Conservation (phyloP, 192 early-diverging fungal genomes). For the Dissophora ornata region DNA sequence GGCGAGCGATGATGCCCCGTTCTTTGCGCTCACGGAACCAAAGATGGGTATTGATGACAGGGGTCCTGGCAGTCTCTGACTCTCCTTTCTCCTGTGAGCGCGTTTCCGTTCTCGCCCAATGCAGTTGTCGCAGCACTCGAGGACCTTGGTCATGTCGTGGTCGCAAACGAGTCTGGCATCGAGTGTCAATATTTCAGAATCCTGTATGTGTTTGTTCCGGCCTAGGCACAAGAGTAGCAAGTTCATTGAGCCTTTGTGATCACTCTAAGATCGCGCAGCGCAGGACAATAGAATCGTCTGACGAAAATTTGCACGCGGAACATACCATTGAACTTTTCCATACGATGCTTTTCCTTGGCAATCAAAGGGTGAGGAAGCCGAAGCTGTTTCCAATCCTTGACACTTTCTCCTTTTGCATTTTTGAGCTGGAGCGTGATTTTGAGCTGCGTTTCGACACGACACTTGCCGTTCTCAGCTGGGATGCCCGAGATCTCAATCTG, state of each 20-base stretch:
- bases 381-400: constrained; percentile 77
- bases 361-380: constrained; percentile 77
- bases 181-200: constrained; percentile 39
- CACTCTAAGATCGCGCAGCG: background rate
- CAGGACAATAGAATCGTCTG: no score
- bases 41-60: constrained; percentile 48
- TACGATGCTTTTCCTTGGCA: constrained; percentile 74
- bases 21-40: constrained; percentile 39
- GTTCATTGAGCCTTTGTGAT: background rate
- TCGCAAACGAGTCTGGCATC: constrained; percentile 46
- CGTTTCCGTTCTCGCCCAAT: constrained; percentile 53
- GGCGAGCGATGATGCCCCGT: constrained; percentile 3
- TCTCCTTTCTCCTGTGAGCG: constrained; percentile 48
- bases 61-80: constrained; percentile 38
- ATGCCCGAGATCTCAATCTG: constrained; percentile 55
- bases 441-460: constrained; percentile 89
- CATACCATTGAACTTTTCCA: constrained; percentile 61
- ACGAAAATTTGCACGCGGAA: no score
- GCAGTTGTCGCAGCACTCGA: constrained; percentile 52
- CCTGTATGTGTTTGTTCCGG: constrained; percentile 39
- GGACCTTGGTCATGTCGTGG: constrained; percentile 47
- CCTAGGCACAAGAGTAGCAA: constrained; percentile 17
- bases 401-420: constrained; percentile 64
- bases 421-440: constrained; percentile 79
- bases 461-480: constrained; percentile 65